Percentiles rank a stretch among this genome's conserved stretches.
Conservation (phyloP, 257 asterid species). For the Buddleja alternifolia region DNA sequence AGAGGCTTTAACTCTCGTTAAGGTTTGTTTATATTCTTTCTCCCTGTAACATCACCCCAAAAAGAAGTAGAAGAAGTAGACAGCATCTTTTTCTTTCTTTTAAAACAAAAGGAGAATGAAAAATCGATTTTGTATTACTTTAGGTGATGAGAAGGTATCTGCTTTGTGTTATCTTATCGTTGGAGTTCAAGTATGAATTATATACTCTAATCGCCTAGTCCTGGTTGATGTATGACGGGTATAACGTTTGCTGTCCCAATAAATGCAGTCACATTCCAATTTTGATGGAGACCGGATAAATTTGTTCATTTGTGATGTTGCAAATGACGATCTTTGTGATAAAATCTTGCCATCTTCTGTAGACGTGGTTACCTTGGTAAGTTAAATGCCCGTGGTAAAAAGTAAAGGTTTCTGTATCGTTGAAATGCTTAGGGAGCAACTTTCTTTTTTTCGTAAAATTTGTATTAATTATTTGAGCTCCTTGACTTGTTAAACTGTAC, state of each 20-base stretch:
- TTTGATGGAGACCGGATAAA: conserved; percentile 49
- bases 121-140: conserved; percentile 12
- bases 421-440: no score
- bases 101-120: no score
- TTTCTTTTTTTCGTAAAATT: no score
- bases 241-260: no score
- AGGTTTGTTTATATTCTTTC: conserved; percentile 44
- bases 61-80: no score
- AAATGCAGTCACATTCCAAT: conserved; percentile 56
- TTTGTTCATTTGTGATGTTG: conserved; percentile 69
- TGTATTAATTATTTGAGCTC: conserved; percentile 18
- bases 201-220: background rate
- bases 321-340: conserved; percentile 62
- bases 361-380: conserved; percentile 77
- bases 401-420: conserved; percentile 5
- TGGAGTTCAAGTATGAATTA: background rate
- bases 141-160: background rate
- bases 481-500: conserved; percentile 31
- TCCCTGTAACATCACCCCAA: no score
- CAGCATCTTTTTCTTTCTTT: no score
- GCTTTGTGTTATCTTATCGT: background rate
- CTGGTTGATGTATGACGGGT: background rate
- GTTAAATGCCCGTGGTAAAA: conserved; percentile 27
- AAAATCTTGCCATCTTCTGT: conserved; percentile 62
- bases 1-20: conserved; percentile 63